phyloP scores from a whole-genome alignment of 1,284 basidiomycete genomes.

The Dichomitus squalens region DNA sequence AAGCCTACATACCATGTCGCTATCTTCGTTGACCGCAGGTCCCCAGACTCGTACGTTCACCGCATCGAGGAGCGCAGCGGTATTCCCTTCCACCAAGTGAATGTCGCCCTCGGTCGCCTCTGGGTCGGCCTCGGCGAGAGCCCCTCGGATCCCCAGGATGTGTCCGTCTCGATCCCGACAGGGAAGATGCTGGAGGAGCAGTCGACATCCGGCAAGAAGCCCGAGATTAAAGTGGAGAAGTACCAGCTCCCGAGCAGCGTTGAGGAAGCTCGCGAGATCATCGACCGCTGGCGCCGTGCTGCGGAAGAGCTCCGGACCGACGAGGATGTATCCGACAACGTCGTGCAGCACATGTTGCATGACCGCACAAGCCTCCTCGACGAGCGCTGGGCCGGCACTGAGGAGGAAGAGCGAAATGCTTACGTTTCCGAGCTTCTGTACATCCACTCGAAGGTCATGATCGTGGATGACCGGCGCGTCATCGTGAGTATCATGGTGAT shows the following conservation, averaged over 20 bases:
- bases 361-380: constrained; percentile 62
- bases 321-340: constrained; percentile 68
- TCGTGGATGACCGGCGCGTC: constrained; percentile 88
- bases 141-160: constrained; percentile 48
- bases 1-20: too few relatives aligned
- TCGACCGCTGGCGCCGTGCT: constrained; percentile 68
- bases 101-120: constrained; percentile 84
- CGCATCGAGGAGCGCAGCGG: constrained; percentile 76
- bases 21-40: neutral
- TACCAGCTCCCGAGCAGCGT: constrained; percentile 67
- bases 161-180: constrained; percentile 51
- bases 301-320: constrained; percentile 57
- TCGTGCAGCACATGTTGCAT: constrained; percentile 76
- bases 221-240: constrained; percentile 56
- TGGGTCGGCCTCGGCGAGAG: constrained; percentile 67
- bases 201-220: constrained; percentile 39
- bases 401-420: constrained; percentile 81
- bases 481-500: constrained; percentile 56
- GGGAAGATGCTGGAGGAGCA: constrained; percentile 43
- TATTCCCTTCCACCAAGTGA: constrained; percentile 82
- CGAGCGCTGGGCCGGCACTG: constrained; percentile 82
- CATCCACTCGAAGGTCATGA: constrained; percentile 88
- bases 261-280: constrained; percentile 64
- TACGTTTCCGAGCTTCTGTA: constrained; percentile 82
- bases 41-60: constrained; percentile 56